Evolutionary conservation across 2,329 filamentous ascomycete species (phyloP).

Genomic region (Talaromyces sp.): DNA sequence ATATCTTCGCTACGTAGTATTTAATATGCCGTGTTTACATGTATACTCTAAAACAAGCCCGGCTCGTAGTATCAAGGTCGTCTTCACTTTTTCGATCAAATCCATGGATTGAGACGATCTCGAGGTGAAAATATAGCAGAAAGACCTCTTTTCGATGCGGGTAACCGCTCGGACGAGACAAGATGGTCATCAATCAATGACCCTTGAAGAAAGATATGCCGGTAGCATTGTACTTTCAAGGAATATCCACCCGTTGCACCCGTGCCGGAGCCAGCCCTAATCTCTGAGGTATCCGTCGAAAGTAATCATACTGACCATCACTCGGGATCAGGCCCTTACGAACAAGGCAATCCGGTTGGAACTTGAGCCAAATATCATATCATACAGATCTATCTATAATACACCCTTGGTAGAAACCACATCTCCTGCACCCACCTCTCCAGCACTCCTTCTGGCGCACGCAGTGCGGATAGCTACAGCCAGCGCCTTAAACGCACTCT

Average conservation of each 20-base stretch:
- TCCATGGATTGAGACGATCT: no score
- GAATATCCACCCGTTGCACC: no score
- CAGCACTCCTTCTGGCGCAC: constrained; percentile 66
- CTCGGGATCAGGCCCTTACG: background rate
- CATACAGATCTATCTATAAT: constrained; percentile 19
- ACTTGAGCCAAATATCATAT: background rate
- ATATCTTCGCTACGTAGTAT: no score
- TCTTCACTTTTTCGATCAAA: no score
- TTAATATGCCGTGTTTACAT: no score
- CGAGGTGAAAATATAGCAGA: no score
- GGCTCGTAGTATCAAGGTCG: background rate
- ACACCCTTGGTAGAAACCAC: constrained; percentile 96
- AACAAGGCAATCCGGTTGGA: background rate
- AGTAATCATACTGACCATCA: background rate
- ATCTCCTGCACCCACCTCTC: constrained; percentile 83
- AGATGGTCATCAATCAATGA: no score
- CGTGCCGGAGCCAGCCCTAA: background rate
- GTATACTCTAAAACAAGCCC: background rate
- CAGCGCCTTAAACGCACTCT: constrained; percentile 95
- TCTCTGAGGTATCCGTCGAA: background rate
- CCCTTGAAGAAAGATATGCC: no score
- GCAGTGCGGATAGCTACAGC: constrained; percentile 81
- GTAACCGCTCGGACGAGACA: no score
- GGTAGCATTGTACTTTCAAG: no score
- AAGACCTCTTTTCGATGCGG: no score